phyloP scores from a whole-genome alignment of 2,329 filamentous ascomycete species.

The Claviceps sp. region DNA sequence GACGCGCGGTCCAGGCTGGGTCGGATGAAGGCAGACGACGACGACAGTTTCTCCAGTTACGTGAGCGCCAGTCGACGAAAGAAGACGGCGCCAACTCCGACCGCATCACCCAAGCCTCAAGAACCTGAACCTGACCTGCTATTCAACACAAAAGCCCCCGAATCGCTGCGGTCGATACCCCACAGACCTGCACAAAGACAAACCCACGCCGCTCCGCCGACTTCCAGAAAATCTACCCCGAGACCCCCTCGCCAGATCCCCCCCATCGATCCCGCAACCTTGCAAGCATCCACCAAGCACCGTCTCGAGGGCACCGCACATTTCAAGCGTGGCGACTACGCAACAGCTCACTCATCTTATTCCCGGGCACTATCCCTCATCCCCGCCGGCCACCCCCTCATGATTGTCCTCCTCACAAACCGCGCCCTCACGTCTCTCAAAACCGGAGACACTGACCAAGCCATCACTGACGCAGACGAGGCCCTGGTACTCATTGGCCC shows the following conservation, averaged over 20 bases:
- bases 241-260: conserved; percentile 49
- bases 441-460: conserved; percentile 79
- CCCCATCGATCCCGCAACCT: conserved; percentile 49
- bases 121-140: conserved; percentile 50
- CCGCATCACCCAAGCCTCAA: conserved; percentile 21
- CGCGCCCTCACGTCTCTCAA: conserved; percentile 82
- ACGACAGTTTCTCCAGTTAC: conserved; percentile 63
- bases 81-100: conserved; percentile 40
- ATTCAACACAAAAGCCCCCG: conserved; percentile 30
- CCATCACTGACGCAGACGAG: conserved; percentile 70
- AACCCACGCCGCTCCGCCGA: conserved; percentile 15
- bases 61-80: conserved; percentile 75
- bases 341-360: conserved; percentile 73
- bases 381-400: conserved; percentile 66
- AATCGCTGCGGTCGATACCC: conserved; percentile 21
- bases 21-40: conserved; percentile 51
- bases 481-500: conserved; percentile 71
- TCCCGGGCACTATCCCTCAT: conserved; percentile 61
- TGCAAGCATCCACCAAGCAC: conserved; percentile 65
- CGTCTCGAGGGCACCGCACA: conserved; percentile 72
- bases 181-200: conserved; percentile 21
- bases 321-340: conserved; percentile 90
- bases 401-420: conserved; percentile 83
- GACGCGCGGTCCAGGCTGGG: conserved; percentile 44
- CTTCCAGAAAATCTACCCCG: conserved; percentile 28